These are phyloP conservation scores for Paramecium biaurelia DNA, from an alignment of 73 alveolate species.

Conservation along the genomic window DNA sequence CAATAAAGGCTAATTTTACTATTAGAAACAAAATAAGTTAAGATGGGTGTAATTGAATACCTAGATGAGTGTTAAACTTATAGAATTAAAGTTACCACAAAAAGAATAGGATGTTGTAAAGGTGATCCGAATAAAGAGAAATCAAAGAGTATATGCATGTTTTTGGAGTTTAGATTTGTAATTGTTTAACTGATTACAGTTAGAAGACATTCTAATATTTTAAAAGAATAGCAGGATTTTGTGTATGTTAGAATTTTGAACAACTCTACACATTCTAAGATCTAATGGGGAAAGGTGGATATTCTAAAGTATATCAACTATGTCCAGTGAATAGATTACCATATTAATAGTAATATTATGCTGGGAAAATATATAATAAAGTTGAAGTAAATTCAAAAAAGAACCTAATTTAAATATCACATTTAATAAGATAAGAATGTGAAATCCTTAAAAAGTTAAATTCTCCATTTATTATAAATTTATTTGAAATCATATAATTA, in stretches of 20 bases:
- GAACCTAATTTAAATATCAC: not conserved
- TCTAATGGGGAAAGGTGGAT: constrained; percentile 31
- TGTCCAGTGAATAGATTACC: not conserved
- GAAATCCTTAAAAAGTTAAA: not conserved
- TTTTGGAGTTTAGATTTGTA: not conserved
- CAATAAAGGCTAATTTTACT: not conserved
- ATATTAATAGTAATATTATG: not conserved
- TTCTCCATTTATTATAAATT: not conserved
- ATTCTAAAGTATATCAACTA: constrained; percentile 8
- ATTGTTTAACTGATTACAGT: not conserved
- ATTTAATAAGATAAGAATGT: not conserved
- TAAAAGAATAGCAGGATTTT: not conserved
- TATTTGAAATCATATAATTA: not conserved
- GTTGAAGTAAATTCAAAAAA: not conserved
- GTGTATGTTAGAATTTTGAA: constrained; percentile 28
- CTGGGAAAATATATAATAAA: constrained; percentile 25
- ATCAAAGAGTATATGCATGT: not conserved
- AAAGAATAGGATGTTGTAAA: not conserved
- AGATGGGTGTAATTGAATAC: not conserved
- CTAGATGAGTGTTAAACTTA: not conserved
- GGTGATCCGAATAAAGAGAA: not conserved
- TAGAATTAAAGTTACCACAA: not conserved
- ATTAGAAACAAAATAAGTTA: not conserved
- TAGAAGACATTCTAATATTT: not conserved
- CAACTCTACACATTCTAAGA: not conserved